Conservation (phyloP, 148 eudicot genomes). For the Persicaria tinctoria region DNA sequence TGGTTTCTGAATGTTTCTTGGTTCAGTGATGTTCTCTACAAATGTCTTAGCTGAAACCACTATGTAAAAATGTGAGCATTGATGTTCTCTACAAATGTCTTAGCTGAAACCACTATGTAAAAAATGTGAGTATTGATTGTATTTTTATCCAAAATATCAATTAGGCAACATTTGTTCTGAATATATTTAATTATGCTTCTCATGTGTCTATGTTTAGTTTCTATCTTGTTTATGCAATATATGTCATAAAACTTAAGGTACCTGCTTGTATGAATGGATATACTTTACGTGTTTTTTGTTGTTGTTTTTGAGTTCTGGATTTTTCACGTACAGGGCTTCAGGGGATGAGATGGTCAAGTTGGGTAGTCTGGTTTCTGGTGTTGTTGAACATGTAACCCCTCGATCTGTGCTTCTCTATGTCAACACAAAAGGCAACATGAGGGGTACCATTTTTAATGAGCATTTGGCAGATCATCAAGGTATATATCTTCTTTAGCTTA, state of each 20-base stretch:
- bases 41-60: too few relatives aligned
- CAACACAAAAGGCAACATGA: conserved; percentile 45
- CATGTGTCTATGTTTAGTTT: background rate
- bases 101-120: background rate
- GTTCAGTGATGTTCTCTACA: too few relatives aligned
- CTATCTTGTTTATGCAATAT: background rate
- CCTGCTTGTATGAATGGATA: background rate
- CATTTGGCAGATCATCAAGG: conserved; percentile 93
- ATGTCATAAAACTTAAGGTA: background rate
- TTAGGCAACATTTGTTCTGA: background rate
- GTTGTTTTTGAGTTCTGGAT: background rate
- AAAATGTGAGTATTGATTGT: background rate
- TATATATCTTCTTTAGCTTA: conserved; percentile 11
- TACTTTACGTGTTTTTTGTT: background rate
- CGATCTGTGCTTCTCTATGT: conserved; percentile 45
- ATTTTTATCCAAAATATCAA: background rate
- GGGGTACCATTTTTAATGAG: conserved; percentile 71
- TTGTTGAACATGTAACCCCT: conserved; percentile 65
- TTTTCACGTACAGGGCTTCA: conserved; percentile 29
- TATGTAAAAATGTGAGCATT: too few relatives aligned
- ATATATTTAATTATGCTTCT: background rate
- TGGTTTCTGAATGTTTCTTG: too few relatives aligned
- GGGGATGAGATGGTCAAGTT: conserved; percentile 53
- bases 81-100: too few relatives aligned
- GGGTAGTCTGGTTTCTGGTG: conserved; percentile 85